These are phyloP conservation scores for Raphanus raphanistrum DNA, from an alignment of 345 rosid genomes.

Conservation along the genomic window DNA sequence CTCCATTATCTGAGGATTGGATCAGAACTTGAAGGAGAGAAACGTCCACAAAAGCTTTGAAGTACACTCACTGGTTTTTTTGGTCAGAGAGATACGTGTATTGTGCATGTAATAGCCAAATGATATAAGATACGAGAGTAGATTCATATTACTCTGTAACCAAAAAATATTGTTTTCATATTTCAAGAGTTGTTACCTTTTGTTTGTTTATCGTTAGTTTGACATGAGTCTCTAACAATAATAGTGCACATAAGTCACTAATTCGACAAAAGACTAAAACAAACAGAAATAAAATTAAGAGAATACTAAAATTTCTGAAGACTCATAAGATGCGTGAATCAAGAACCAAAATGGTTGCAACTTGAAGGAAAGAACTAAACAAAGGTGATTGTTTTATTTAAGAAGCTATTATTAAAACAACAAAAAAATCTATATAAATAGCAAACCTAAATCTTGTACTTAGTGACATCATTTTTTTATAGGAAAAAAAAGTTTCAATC, in stretches of 20 bases:
- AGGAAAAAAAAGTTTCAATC: too few species aligned
- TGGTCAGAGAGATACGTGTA: constrained; percentile 13
- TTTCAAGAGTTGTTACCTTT: background rate
- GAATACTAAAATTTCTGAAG: too few species aligned
- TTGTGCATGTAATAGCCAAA: constrained; percentile 16
- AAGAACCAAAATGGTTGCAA: too few species aligned
- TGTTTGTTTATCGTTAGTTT: background rate
- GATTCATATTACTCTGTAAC: constrained; percentile 18
- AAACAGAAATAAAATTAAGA: too few species aligned
- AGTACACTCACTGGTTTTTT: background rate
- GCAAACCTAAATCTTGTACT: too few species aligned
- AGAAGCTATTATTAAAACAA: too few species aligned
- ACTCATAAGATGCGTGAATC: too few species aligned
- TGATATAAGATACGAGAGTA: constrained; percentile 4
- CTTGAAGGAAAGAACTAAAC: too few species aligned
- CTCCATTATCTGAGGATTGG: background rate
- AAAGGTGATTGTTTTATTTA: too few species aligned
- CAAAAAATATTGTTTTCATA: constrained; percentile 14
- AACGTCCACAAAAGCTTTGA: background rate
- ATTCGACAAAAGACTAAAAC: too few species aligned
- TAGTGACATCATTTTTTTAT: too few species aligned
- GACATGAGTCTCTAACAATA: background rate
- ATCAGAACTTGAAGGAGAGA: constrained; percentile 9
- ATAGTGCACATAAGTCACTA: background rate
- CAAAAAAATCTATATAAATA: too few species aligned